Percentiles rank a stretch among this genome's conserved stretches.
These are phyloP conservation scores for Phytophthora crassamura DNA, from an alignment of 352 stramenopile species.

Conservation along the genomic window DNA sequence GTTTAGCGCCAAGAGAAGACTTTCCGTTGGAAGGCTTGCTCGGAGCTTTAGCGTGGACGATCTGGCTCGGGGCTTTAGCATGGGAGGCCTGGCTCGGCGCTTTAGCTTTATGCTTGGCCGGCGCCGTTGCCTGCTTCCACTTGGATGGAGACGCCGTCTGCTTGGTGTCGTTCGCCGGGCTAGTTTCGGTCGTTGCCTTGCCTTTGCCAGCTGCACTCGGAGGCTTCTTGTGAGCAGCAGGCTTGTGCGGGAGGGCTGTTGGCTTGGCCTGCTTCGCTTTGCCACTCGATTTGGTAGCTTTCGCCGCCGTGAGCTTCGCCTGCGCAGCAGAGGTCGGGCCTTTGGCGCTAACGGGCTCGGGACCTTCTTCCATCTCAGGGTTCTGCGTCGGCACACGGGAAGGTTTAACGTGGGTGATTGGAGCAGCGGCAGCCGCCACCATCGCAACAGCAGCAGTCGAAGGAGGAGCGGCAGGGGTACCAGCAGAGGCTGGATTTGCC, in stretches of 20 bases:
- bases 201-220: constrained; percentile 25
- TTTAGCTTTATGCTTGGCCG: constrained; percentile 18
- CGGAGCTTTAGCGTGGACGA: neutral
- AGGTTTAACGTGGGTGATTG: neutral
- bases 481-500: neutral
- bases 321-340: neutral
- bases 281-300: constrained; percentile 5
- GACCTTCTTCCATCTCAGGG: constrained; percentile 38
- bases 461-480: neutral
- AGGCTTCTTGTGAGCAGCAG: constrained; percentile 25
- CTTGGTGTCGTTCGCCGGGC: constrained; percentile 18
- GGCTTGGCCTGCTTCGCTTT: constrained; percentile 27
- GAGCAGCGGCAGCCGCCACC: neutral
- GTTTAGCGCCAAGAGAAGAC: neutral
- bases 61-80: neutral
- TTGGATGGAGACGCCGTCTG: constrained; percentile 13
- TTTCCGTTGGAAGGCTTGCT: constrained; percentile 13
- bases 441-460: neutral
- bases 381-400: constrained; percentile 32
- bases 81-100: constrained; percentile 2
- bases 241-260: constrained; percentile 3
- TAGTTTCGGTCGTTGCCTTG: constrained; percentile 10
- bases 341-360: neutral
- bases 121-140: constrained; percentile 1
- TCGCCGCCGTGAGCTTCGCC: constrained; percentile 6